phyloP scores from a whole-genome alignment of 371 early-diverging fungal species.

The Syncephalastrum sp. region DNA sequence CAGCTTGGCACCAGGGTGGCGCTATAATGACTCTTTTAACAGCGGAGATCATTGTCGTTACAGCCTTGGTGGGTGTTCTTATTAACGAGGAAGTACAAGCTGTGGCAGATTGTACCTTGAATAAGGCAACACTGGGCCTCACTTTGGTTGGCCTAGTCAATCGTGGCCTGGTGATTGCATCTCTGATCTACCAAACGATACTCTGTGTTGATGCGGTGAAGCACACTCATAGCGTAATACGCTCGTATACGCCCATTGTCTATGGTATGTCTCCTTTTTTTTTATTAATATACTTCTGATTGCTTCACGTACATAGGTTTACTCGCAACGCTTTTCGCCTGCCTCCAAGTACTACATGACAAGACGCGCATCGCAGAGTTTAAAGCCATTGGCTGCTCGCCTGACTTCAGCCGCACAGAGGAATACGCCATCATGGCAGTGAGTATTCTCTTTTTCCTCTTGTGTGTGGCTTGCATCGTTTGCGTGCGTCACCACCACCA shows the following conservation, averaged over 20 bases:
- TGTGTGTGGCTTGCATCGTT: slow-evolving; percentile 3
- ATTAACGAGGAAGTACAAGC: no score
- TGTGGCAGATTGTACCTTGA: no score
- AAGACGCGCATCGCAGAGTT: not conserved
- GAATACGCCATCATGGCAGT: slow-evolving; percentile 11
- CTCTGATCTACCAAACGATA: slow-evolving; percentile 11
- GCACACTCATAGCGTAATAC: slow-evolving; percentile 1
- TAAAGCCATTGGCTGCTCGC: not conserved
- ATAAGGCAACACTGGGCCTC: no score
- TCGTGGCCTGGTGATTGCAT: slow-evolving; percentile 11
- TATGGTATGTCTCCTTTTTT: slow-evolving; percentile 4
- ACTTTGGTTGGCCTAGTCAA: slow-evolving; percentile 7
- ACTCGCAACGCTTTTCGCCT: slow-evolving; percentile 2
- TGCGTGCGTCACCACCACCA: not conserved
- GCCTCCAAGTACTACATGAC: slow-evolving; percentile 10
- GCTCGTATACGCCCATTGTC: slow-evolving; percentile 2
- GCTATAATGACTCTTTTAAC: no score
- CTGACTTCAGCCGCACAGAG: not conserved
- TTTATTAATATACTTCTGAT: no score
- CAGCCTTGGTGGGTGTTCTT: no score
- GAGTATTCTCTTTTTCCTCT: not conserved
- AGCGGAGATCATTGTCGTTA: no score
- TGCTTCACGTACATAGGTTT: not conserved
- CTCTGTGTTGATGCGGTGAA: slow-evolving; percentile 12
- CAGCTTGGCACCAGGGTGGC: no score